A percentile compares a stretch with the other conserved stretches of the same genome.
These are phyloP conservation scores for Aspergillus eucalypticola DNA, from an alignment of 2,329 filamentous ascomycete genomes.

Conservation along the genomic window DNA sequence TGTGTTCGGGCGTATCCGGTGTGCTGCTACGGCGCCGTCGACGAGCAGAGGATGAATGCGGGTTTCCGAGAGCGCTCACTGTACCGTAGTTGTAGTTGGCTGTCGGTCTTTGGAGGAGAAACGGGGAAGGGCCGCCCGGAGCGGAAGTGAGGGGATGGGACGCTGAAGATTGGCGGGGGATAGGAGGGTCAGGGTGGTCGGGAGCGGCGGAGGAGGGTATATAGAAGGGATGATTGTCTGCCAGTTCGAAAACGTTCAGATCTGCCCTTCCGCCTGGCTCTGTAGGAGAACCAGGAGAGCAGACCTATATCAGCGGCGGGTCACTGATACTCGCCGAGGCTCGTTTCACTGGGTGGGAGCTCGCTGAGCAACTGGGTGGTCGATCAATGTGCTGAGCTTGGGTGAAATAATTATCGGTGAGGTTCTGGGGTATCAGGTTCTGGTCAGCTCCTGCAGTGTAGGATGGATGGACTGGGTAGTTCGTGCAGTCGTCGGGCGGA, in stretches of 20 bases:
- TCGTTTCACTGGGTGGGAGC: constrained; percentile 18
- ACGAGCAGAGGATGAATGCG: constrained; percentile 21
- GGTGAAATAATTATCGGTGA: background rate
- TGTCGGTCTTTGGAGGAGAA: constrained; percentile 18
- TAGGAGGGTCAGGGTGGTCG: constrained; percentile 66
- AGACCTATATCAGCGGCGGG: constrained; percentile 38
- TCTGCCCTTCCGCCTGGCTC: constrained; percentile 46
- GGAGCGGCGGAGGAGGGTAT: constrained; percentile 63
- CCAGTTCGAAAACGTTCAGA: constrained; percentile 66
- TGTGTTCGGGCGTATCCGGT: constrained; percentile 27
- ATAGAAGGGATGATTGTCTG: constrained; percentile 64
- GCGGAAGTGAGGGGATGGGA: constrained; percentile 28
- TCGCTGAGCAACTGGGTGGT: constrained; percentile 11
- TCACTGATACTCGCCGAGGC: constrained; percentile 30
- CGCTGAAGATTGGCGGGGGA: constrained; percentile 52
- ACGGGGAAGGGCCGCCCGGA: constrained; percentile 27
- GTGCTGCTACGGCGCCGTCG: constrained; percentile 37
- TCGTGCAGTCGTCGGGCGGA: constrained; percentile 14
- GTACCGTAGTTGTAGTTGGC: constrained; percentile 13
- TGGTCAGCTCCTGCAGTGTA: background rate
- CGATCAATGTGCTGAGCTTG: constrained; percentile 1
- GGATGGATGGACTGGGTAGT: constrained; percentile 4
- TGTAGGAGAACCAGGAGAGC: constrained; percentile 47
- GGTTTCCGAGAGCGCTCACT: constrained; percentile 14
- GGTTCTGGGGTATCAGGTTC: background rate